These are phyloP conservation scores for Sclerotinia nivalis DNA, from an alignment of 2,329 filamentous ascomycete genomes.

Conservation along the genomic window DNA sequence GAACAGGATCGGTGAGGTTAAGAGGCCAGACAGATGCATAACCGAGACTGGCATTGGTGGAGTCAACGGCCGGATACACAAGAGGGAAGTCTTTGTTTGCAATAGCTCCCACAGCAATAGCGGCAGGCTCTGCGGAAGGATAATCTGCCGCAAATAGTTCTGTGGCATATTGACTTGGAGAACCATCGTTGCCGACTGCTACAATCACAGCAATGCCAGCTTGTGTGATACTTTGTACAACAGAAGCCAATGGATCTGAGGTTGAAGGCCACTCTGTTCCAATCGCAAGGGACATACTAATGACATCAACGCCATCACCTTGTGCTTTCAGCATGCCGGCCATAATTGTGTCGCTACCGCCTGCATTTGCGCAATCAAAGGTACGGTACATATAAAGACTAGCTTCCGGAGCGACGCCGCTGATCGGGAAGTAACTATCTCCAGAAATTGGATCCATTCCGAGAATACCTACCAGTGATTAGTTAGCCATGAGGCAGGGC, in stretches of 20 bases:
- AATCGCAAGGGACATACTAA: slow-evolving; percentile 35
- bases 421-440: slow-evolving; percentile 27
- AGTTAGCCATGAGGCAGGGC: neutral
- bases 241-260: slow-evolving; percentile 24
- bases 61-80: slow-evolving; percentile 29
- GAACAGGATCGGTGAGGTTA: slow-evolving; percentile 20
- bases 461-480: slow-evolving; percentile 28
- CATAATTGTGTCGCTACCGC: slow-evolving; percentile 30
- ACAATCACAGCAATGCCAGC: slow-evolving; percentile 26
- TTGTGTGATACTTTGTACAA: slow-evolving; percentile 22
- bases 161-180: slow-evolving; percentile 12
- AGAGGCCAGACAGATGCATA: slow-evolving; percentile 32
- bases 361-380: slow-evolving; percentile 29
- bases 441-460: slow-evolving; percentile 28
- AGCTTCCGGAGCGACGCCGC: slow-evolving; percentile 34
- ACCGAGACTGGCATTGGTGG: slow-evolving; percentile 20
- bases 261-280: slow-evolving; percentile 18
- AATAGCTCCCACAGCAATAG: slow-evolving; percentile 31
- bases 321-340: slow-evolving; percentile 32
- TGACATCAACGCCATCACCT: slow-evolving; percentile 32
- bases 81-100: slow-evolving; percentile 30
- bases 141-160: slow-evolving; percentile 27
- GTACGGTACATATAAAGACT: slow-evolving; percentile 33
- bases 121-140: slow-evolving; percentile 26
- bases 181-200: slow-evolving; percentile 29